Percentiles rank a stretch among this genome's conserved stretches.
These are phyloP conservation scores for Mycena leptocephala DNA, from an alignment of 768 basidiomycete genomes.

Conservation along the genomic window DNA sequence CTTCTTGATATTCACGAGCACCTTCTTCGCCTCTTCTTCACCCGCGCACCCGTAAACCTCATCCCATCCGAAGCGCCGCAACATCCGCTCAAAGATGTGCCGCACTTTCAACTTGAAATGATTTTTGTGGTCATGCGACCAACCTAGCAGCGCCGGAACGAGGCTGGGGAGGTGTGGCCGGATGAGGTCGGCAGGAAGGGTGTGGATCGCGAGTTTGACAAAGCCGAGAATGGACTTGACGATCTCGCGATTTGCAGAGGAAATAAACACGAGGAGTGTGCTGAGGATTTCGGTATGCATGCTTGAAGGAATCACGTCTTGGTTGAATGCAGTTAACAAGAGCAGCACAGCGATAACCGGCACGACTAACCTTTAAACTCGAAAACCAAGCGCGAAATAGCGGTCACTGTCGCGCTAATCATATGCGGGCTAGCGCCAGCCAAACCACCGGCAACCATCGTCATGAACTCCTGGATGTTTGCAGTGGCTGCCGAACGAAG, in stretches of 20 bases:
- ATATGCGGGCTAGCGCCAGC: slow-evolving; percentile 96
- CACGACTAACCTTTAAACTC: slow-evolving; percentile 89
- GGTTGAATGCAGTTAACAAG: neutral
- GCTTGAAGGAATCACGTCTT: slow-evolving; percentile 77
- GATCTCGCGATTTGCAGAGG: slow-evolving; percentile 96
- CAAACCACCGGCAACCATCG: slow-evolving; percentile 96
- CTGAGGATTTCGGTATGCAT: slow-evolving; percentile 90
- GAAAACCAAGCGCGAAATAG: slow-evolving; percentile 93
- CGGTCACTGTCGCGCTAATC: slow-evolving; percentile 97
- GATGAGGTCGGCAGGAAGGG: slow-evolving; percentile 80
- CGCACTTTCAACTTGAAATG: slow-evolving; percentile 98
- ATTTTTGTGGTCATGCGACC: slow-evolving; percentile 99
- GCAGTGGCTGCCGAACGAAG: slow-evolving; percentile 66
- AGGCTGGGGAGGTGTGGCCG: slow-evolving; percentile 84
- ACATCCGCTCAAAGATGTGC: slow-evolving; percentile 97
- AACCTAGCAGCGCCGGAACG: slow-evolving; percentile 88
- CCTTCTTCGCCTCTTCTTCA: slow-evolving; percentile 89
- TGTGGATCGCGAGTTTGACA: slow-evolving; percentile 93
- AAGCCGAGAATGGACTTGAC: slow-evolving; percentile 97
- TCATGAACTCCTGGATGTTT: slow-evolving; percentile 92
- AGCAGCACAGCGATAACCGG: neutral
- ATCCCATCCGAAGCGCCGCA: slow-evolving; percentile 92
- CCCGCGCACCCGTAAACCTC: slow-evolving; percentile 83
- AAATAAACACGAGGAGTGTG: slow-evolving; percentile 92
- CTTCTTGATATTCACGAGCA: slow-evolving; percentile 95